Percentiles rank a stretch among this genome's conserved stretches.
Conservation (phyloP, 768 basidiomycete species). For the Chalciporus pseudorubinellus region DNA sequence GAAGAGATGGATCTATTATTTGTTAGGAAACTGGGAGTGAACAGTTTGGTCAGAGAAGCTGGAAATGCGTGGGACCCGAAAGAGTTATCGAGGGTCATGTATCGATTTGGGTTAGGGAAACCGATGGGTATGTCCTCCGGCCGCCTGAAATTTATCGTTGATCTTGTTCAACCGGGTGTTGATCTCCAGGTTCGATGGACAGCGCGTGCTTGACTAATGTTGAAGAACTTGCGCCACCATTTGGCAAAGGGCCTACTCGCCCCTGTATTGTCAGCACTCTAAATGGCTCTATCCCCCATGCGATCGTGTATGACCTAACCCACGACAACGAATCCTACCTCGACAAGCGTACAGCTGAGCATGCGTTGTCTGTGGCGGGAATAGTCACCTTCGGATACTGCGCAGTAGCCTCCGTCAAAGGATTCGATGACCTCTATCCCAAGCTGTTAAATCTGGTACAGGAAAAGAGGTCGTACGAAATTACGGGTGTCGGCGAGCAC, state of each 20-base stretch:
- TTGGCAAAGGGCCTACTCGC: slow-evolving; percentile 75
- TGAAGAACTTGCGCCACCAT: slow-evolving; percentile 79
- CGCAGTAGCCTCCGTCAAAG: slow-evolving; percentile 92
- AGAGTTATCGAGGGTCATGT: slow-evolving; percentile 84
- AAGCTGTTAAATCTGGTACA: slow-evolving; percentile 87
- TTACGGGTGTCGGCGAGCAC: slow-evolving; percentile 52
- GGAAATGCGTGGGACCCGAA: slow-evolving; percentile 89
- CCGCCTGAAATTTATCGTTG: neutral
- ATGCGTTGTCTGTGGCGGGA: slow-evolving; percentile 91
- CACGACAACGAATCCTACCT: slow-evolving; percentile 95
- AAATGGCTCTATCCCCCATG: slow-evolving; percentile 86
- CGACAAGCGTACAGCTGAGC: slow-evolving; percentile 90
- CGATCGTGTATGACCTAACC: slow-evolving; percentile 91
- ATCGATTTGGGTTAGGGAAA: slow-evolving; percentile 88
- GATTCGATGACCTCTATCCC: slow-evolving; percentile 96
- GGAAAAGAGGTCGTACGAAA: slow-evolving; percentile 78
- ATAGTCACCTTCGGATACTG: slow-evolving; percentile 88
- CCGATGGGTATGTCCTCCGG: slow-evolving; percentile 75
- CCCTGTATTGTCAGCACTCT: slow-evolving; percentile 74
- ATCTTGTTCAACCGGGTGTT: neutral
- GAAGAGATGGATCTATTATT: slow-evolving; percentile 92
- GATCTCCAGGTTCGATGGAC: slow-evolving; percentile 82
- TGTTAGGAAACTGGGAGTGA: slow-evolving; percentile 89
- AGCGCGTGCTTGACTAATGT: slow-evolving; percentile 72
- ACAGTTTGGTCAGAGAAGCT: slow-evolving; percentile 92